Conservation (phyloP, 129 eudicot species). For the carrot (Daucus carota) region DNA sequence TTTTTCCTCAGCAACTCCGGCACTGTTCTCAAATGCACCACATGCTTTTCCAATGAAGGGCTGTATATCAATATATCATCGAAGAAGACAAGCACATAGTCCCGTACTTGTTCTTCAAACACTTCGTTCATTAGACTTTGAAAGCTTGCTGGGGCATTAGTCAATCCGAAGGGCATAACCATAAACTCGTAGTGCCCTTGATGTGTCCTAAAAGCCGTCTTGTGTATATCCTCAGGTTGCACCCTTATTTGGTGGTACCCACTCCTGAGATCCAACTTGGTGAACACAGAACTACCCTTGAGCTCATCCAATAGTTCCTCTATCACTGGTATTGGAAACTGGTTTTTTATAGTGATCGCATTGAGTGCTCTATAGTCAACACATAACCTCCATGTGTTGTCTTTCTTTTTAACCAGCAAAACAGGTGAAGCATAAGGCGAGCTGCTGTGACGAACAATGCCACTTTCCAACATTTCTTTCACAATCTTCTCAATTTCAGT, state of each 20-base stretch:
- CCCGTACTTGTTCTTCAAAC: not conserved
- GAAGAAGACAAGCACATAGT: not conserved
- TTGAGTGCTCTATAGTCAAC: not conserved
- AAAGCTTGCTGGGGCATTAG: not conserved
- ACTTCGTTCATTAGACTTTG: not conserved
- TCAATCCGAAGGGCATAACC: slow-evolving; percentile 2
- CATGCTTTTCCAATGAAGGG: not conserved
- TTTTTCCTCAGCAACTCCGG: not conserved
- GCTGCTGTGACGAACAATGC: not conserved
- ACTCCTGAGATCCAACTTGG: not conserved
- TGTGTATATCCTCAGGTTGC: not conserved
- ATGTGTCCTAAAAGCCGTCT: not conserved
- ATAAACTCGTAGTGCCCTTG: not conserved
- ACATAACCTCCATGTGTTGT: not conserved
- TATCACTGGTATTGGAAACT: not conserved
- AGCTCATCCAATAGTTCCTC: not conserved
- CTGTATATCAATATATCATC: not conserved
- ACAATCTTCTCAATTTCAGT: too few species aligned
- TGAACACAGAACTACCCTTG: not conserved
- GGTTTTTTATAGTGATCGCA: not conserved
- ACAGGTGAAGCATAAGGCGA: not conserved
- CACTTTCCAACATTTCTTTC: too few species aligned
- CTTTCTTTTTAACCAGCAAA: not conserved
- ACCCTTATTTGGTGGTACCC: slow-evolving; percentile 6
- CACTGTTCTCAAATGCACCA: not conserved